These are phyloP conservation scores for Chaetothyriales sp. DNA, from an alignment of 2,329 filamentous ascomycete genomes.

Conservation along the genomic window DNA sequence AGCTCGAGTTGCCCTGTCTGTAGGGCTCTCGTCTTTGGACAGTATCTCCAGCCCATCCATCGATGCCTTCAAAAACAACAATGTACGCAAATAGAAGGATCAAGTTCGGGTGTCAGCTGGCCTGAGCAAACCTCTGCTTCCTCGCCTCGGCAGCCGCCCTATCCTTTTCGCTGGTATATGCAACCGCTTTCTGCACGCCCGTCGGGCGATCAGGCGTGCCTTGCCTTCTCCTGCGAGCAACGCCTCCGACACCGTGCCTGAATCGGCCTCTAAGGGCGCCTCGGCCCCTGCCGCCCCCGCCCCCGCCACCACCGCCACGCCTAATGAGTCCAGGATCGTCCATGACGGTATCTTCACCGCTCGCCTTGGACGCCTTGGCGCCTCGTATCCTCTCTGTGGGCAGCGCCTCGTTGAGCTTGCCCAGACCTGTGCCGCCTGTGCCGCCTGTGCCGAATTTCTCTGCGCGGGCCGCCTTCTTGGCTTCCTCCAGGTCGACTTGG, in stretches of 20 bases:
- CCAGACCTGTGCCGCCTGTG: conserved; percentile 23
- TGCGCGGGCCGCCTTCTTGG: conserved; percentile 33
- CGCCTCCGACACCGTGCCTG: conserved; percentile 10
- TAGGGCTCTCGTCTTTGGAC: neutral
- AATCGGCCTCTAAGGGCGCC: conserved; percentile 14
- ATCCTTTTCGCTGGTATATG: conserved; percentile 29
- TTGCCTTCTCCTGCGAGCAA: conserved; percentile 10
- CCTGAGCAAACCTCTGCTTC: conserved; percentile 32
- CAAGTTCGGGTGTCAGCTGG: conserved; percentile 1
- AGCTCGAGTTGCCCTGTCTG: neutral
- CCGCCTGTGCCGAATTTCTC: conserved; percentile 29
- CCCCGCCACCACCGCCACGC: conserved; percentile 21
- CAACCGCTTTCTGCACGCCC: conserved; percentile 13
- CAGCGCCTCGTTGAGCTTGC: conserved; percentile 33
- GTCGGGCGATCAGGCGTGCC: conserved; percentile 19
- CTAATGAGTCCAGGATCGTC: conserved; percentile 29
- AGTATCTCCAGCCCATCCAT: neutral
- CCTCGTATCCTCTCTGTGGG: conserved; percentile 30
- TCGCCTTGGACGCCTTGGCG: conserved; percentile 3
- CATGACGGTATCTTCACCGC: conserved; percentile 23
- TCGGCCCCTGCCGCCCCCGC: conserved; percentile 20
- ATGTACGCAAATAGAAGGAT: neutral
- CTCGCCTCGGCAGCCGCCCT: conserved; percentile 31
- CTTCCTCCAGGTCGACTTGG: conserved; percentile 30
- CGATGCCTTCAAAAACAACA: neutral